A percentile compares a stretch with the other conserved stretches of the same genome.
Evolutionary conservation across 108 stramenopile species (phyloP).

Genomic region (Cyclotella distinguenda): DNA sequence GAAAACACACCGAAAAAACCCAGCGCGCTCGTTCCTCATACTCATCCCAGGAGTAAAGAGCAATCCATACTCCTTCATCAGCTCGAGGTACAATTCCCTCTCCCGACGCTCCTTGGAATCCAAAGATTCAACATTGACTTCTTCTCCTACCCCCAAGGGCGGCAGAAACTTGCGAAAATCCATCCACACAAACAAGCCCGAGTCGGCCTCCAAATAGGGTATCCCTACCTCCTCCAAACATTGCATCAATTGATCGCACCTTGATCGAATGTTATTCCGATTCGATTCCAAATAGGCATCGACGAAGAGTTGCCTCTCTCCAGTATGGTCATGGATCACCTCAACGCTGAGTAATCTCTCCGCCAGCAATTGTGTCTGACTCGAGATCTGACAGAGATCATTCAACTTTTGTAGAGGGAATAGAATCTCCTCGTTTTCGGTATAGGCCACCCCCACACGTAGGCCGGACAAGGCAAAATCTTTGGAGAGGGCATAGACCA

Average conservation of each 20-base stretch:
- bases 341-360: slow-evolving; percentile 57
- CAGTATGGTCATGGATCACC: slow-evolving; percentile 60
- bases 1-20: slow-evolving; percentile 88
- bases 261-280: slow-evolving; percentile 48
- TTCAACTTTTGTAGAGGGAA: slow-evolving; percentile 80
- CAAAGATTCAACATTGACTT: slow-evolving; percentile 45
- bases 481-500: slow-evolving; percentile 85
- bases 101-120: slow-evolving; percentile 52
- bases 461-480: slow-evolving; percentile 87
- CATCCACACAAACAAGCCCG: slow-evolving; percentile 87
- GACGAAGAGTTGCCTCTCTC: slow-evolving; percentile 45
- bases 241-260: slow-evolving; percentile 56
- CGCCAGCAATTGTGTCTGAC: slow-evolving; percentile 75
- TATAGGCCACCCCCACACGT: slow-evolving; percentile 78
- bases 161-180: slow-evolving; percentile 76
- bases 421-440: slow-evolving; percentile 74
- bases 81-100: slow-evolving; percentile 64
- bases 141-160: not conserved
- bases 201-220: slow-evolving; percentile 63
- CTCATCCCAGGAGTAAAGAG: slow-evolving; percentile 82
- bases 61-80: slow-evolving; percentile 77
- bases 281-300: slow-evolving; percentile 57
- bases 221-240: slow-evolving; percentile 62
- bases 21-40: slow-evolving; percentile 79
- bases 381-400: slow-evolving; percentile 81